Conservation (phyloP, 129 eudicot genomes). For the Flaveria bidentis region DNA sequence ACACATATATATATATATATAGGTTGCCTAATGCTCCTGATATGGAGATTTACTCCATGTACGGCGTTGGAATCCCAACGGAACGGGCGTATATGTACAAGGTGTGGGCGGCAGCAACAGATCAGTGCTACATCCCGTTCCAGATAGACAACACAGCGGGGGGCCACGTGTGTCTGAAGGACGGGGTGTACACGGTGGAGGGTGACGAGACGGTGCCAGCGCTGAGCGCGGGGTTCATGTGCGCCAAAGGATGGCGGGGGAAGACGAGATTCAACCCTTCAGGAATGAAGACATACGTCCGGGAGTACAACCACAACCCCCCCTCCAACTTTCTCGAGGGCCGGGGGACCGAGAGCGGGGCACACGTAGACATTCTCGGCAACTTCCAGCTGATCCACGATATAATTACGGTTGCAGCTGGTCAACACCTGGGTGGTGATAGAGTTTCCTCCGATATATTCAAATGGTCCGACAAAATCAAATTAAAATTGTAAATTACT, state of each 20-base stretch:
- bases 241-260: constrained; percentile 98
- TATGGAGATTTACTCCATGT: constrained; percentile 84
- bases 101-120: constrained; percentile 51
- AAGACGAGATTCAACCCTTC: constrained; percentile 87
- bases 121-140: constrained; percentile 73
- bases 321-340: constrained; percentile 85
- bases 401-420: constrained; percentile 82
- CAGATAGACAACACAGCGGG: constrained; percentile 77
- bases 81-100: constrained; percentile 85
- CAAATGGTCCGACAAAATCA: constrained; percentile 76
- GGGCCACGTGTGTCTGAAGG: constrained; percentile 51
- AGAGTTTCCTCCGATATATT: constrained; percentile 73
- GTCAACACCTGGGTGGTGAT: constrained; percentile 86
- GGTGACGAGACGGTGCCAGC: constrained; percentile 98
- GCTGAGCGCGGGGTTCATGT: constrained; percentile 87
- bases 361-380: constrained; percentile 94
- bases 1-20: no score
- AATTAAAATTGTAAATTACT: constrained; percentile 33
- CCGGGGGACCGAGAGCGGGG: constrained; percentile 91
- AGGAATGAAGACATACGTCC: constrained; percentile 58
- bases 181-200: constrained; percentile 72
- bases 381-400: constrained; percentile 89
- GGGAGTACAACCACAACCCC: constrained; percentile 89
- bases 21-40: constrained; percentile 91
- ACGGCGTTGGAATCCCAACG: constrained; percentile 85